These are phyloP conservation scores for Anisodus tanguticus DNA, from an alignment of 257 asterid genomes.

Conservation along the genomic window DNA sequence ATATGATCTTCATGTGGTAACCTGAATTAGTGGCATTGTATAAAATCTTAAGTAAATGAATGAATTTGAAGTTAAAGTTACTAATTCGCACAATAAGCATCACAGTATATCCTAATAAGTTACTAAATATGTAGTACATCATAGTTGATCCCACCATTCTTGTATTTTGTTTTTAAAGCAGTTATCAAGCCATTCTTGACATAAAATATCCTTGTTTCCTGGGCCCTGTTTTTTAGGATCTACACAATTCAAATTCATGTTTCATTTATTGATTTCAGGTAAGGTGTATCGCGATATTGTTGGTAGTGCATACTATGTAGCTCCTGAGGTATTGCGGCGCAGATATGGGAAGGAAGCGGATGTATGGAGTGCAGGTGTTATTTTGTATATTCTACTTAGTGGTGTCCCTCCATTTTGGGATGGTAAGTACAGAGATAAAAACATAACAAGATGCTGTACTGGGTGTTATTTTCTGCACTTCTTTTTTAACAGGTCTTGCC, in stretches of 20 bases:
- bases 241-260: slow-evolving; percentile 9
- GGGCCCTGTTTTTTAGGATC: background rate
- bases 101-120: background rate
- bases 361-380: slow-evolving; percentile 96
- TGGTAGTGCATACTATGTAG: slow-evolving; percentile 92
- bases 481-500: background rate
- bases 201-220: slow-evolving; percentile 4
- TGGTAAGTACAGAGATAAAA: slow-evolving; percentile 50
- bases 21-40: background rate
- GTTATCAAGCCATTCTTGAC: background rate
- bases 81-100: background rate
- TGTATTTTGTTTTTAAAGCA: background rate
- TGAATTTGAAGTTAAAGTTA: background rate
- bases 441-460: background rate
- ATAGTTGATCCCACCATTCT: slow-evolving; percentile 5
- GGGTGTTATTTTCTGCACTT: slow-evolving; percentile 26
- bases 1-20: background rate
- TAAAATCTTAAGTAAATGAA: background rate
- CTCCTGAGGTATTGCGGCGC: slow-evolving; percentile 83
- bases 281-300: slow-evolving; percentile 77
- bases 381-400: slow-evolving; percentile 78
- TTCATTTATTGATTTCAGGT: slow-evolving; percentile 46
- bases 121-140: background rate
- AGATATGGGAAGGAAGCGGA: slow-evolving; percentile 85
- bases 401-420: slow-evolving; percentile 99